phyloP scores from a whole-genome alignment of 139 green algal genomes.

The Tetradesmus lagerheimii region DNA sequence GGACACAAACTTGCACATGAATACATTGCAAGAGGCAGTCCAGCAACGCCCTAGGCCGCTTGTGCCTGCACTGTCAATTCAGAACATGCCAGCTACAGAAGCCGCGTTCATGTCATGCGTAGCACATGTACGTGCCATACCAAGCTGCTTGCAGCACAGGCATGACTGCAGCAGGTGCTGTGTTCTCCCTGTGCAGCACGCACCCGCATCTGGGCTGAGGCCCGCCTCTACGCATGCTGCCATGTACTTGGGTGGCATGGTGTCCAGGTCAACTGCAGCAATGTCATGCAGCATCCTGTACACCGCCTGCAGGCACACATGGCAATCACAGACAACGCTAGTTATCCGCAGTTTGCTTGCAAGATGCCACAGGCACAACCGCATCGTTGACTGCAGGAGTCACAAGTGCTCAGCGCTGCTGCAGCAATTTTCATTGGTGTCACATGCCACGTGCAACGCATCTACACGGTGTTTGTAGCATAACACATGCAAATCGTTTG shows the following conservation, averaged over 20 bases:
- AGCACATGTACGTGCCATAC: not conserved
- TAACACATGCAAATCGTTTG: not conserved
- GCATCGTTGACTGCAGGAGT: not conserved
- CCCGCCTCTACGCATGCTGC: constrained; percentile 23
- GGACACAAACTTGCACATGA: not conserved
- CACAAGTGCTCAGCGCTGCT: not conserved
- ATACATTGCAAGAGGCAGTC: not conserved
- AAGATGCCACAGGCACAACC: no score
- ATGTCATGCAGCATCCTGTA: constrained; percentile 10
- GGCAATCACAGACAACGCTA: not conserved
- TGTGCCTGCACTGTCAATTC: no score
- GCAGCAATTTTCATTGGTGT: no score
- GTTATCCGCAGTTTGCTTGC: no score
- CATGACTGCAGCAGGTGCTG: not conserved
- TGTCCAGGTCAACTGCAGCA: constrained; percentile 23
- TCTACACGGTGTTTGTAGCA: no score
- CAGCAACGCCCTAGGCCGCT: no score
- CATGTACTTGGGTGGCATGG: not conserved
- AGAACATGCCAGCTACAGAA: not conserved
- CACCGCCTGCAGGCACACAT: not conserved
- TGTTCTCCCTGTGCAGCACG: not conserved
- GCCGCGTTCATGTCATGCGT: not conserved
- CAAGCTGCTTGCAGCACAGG: not conserved
- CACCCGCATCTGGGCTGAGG: constrained; percentile 22
- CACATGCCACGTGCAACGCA: no score